A percentile compares a stretch with the other conserved stretches of the same genome.
phyloP scores from a whole-genome alignment of 2,329 filamentous ascomycete species.

The Hypoxylon sp. region DNA sequence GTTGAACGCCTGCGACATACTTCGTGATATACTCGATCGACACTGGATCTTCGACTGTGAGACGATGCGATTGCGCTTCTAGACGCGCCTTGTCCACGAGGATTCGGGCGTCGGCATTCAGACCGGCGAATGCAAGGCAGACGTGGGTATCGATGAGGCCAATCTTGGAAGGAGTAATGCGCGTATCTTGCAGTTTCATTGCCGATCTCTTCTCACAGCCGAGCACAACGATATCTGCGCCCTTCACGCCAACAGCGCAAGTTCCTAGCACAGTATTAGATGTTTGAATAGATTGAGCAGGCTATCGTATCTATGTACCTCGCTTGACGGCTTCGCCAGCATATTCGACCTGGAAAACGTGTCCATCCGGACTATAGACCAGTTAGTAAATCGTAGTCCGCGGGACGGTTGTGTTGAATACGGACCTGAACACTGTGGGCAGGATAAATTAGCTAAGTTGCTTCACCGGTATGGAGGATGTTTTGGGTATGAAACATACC shows the following conservation, averaged over 20 bases:
- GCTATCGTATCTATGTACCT: conserved; percentile 68
- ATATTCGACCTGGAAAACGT: conserved; percentile 99
- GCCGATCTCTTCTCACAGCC: conserved; percentile 99
- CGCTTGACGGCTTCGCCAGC: conserved; percentile 98
- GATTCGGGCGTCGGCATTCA: conserved; percentile 98
- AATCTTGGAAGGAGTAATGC: conserved; percentile 99
- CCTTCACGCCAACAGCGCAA: conserved; percentile 98
- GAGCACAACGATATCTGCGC: conserved; percentile 91
- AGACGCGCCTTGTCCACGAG: conserved; percentile 97
- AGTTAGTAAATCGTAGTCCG: conserved; percentile 58
- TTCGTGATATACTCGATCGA: conserved; percentile 99
- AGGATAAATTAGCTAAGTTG: conserved; percentile 58
- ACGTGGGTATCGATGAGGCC: conserved; percentile 95
- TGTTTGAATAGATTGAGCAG: conserved; percentile 10
- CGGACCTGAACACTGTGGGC: conserved; percentile 83
- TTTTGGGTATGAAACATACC: conserved; percentile 70
- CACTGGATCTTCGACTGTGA: conserved; percentile 97
- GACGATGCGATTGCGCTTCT: conserved; percentile 95
- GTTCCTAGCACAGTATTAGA: conserved; percentile 72
- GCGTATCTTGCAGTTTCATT: conserved; percentile 99
- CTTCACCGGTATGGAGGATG: conserved; percentile 51
- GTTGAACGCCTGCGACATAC: conserved; percentile 97
- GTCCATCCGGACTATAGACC: conserved; percentile 90
- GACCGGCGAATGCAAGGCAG: conserved; percentile 94
- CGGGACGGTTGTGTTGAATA: conserved; percentile 39